Base-by-base conservation (phyloP, 2,329 filamentous ascomycete species). In the Neurospora sp. region DNA sequence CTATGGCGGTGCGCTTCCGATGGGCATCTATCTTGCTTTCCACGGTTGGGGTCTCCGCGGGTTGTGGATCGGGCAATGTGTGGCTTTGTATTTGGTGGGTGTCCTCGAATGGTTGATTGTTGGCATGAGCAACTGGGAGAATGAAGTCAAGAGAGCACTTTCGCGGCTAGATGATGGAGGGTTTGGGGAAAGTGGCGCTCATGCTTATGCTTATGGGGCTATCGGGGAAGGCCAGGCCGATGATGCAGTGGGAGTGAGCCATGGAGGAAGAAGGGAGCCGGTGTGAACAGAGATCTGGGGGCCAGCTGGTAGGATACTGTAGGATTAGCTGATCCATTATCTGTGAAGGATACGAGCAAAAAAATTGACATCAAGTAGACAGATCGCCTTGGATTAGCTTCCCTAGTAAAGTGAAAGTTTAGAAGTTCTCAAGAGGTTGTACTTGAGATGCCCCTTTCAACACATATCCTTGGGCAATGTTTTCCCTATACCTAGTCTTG, bases 21-120 rank as follows among this genome's bases (percentile, higher is more conserved):
- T 90, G n/a, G 93, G 93, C 0, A 92, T 96, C 69, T 96, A 88
- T 80, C 86, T 97, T 38, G 93, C 93, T 1, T 96, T 96, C 75
- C 88, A 96, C 76, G 92, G 92, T 19, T 96, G 92, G 92, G 93
- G 93, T 0, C 81, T 96, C 1, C 84, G 85, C 19, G 93, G 93
- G 0, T 81, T 97, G 17, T 97, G 93, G 93, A 82, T 96, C 40
- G 93, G 92, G 17, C 92, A 95, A 77, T 94, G 91, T 76, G 88
- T 93, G 72, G 91, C 91, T 0, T 79, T 97, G 39, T 96, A 93
- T 77, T 82, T 96, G 28, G 93, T 96, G 0, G 93, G 93, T 2
- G 82, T 85, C 1, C 78, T 92, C 11, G 92, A 97, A 78, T 96
- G 93, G 93, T 80, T 85, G 2, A 90, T 96, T 76, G 91, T 97